phyloP scores from a whole-genome alignment of 495 filamentous ascomycete genomes.

The Trichoderma orchidacearum region DNA sequence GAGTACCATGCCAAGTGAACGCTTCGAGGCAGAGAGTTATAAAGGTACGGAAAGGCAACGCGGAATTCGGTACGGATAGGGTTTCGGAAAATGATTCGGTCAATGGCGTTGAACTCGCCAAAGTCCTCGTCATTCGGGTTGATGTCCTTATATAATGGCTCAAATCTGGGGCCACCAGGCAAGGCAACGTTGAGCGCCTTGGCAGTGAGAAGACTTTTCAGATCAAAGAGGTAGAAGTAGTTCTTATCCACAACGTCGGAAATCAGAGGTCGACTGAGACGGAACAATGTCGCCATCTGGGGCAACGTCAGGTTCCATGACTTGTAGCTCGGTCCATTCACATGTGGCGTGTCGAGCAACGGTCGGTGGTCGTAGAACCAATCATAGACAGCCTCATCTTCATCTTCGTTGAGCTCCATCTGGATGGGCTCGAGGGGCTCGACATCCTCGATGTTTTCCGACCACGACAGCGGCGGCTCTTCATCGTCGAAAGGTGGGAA shows the following conservation, averaged over 20 bases:
- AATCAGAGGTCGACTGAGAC: constrained; percentile 79
- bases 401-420: constrained; percentile 95
- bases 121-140: constrained; percentile 99
- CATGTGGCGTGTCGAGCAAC: constrained; percentile 79
- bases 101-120: constrained; percentile 98
- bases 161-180: constrained; percentile 91
- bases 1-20: constrained; percentile 92
- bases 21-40: constrained; percentile 91
- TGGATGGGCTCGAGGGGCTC: constrained; percentile 97
- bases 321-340: constrained; percentile 96
- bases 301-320: constrained; percentile 86
- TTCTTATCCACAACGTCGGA: constrained; percentile 92
- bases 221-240: constrained; percentile 96
- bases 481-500: constrained; percentile 99
- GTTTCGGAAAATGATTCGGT: constrained; percentile 95
- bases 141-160: constrained; percentile 97
- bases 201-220: constrained; percentile 88
- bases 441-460: constrained; percentile 97
- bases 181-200: constrained; percentile 97
- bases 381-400: constrained; percentile 81
- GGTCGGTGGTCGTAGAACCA: constrained; percentile 98
- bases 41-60: constrained; percentile 86
- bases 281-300: constrained; percentile 93
- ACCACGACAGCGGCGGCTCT: constrained; percentile 94
- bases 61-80: constrained; percentile 95